phyloP scores from a whole-genome alignment of 805 yeast genomes.

The Ogataea pignaliae region DNA sequence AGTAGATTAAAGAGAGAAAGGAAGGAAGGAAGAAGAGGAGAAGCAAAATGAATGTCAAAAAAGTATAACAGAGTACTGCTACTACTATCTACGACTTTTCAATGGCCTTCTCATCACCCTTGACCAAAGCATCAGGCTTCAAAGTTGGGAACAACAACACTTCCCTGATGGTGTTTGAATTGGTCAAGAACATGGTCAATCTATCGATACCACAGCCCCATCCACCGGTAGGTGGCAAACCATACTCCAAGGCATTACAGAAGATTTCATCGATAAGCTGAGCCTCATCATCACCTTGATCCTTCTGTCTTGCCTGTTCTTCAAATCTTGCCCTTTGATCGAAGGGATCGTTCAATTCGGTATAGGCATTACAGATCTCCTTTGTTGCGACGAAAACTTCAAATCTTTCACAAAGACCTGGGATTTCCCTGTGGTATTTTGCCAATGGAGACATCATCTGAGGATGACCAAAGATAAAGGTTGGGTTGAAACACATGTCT shows the following conservation, averaged over 20 bases:
- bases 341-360: constrained; percentile 98
- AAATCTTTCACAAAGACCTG: constrained; percentile 96
- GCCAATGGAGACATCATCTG: constrained; percentile 99
- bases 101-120: constrained; percentile 29
- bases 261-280: constrained; percentile 94
- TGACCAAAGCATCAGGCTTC: constrained; percentile 73
- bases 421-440: constrained; percentile 84
- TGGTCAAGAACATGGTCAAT: constrained; percentile 95
- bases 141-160: constrained; percentile 97
- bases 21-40: no score
- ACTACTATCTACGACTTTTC: constrained; percentile 10
- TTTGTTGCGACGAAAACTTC: constrained; percentile 98
- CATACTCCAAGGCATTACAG: constrained; percentile 97
- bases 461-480: constrained; percentile 97
- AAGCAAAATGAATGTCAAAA: no score
- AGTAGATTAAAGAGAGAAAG: no score
- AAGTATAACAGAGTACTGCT: no score
- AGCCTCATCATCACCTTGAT: constrained; percentile 98
- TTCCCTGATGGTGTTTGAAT: constrained; percentile 95
- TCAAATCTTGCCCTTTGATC: constrained; percentile 97
- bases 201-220: constrained; percentile 99
- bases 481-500: constrained; percentile 92
- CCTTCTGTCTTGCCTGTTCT: constrained; percentile 98
- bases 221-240: constrained; percentile 99
- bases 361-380: constrained; percentile 97